phyloP scores from a whole-genome alignment of 306 rosid species.

The Pachyrhizus erosus region DNA sequence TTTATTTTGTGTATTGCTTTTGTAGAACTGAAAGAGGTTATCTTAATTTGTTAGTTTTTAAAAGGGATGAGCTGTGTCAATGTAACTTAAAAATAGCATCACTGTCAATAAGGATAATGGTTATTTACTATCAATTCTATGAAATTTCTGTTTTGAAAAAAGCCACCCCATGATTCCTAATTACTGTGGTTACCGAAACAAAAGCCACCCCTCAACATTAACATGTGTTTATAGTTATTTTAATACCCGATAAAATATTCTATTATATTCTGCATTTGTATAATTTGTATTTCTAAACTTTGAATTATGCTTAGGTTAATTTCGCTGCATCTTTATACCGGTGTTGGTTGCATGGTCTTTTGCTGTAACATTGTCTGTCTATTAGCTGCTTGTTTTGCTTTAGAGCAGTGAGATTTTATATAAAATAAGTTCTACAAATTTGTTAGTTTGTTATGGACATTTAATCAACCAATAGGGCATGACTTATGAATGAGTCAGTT shows the following conservation, averaged over 20 bases:
- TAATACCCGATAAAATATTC: background rate
- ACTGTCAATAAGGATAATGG: background rate
- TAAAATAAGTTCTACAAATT: background rate
- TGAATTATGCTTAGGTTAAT: conserved; percentile 9
- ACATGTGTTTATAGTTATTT: background rate
- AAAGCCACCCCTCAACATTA: too few species aligned
- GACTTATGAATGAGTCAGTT: background rate
- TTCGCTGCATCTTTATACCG: background rate
- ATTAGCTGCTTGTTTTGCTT: conserved; percentile 7
- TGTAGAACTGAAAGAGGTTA: background rate
- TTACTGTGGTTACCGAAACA: too few species aligned
- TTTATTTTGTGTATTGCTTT: conserved; percentile 8
- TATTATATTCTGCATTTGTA: conserved; percentile 29
- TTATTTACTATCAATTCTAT: background rate
- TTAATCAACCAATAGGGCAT: conserved; percentile 1
- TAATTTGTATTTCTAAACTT: background rate
- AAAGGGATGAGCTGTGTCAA: background rate
- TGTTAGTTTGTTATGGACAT: background rate
- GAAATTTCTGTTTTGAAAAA: background rate
- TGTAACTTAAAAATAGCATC: conserved; percentile 16
- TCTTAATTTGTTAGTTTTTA: conserved; percentile 6
- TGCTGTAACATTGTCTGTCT: background rate
- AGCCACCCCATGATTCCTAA: too few species aligned
- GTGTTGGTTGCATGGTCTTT: conserved; percentile 14
- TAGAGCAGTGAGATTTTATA: background rate